Evolutionary conservation across 2,329 filamentous ascomycete species (phyloP), one percentile per base, ranked within the genome.

Genomic region (Biscogniauxia marginata): DNA sequence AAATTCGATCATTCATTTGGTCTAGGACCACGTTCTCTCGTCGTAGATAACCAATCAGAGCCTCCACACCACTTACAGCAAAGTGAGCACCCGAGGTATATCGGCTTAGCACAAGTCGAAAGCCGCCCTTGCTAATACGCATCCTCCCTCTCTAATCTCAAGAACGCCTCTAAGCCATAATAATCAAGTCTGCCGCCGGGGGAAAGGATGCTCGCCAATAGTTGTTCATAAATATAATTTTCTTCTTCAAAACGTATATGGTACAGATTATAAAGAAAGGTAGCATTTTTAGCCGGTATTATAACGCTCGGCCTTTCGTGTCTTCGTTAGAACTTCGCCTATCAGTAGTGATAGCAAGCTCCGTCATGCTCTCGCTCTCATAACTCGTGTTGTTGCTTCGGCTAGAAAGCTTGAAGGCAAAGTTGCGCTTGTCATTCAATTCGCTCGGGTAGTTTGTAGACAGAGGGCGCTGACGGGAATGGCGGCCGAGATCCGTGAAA

Each of bases 291-390:
- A 8, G 22, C 16, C 22, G 34, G 23, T 23, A 52, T 51, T 49
- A 55, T 47, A 44, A 48, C 6, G 46, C 18, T 18, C 50, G 50
- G 22, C 46, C 50, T 22, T 60, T 63, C 1, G 20, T n/a, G 1
- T 59, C 61, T 19, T 74, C 73, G 21, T 76, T 71, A 1, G 74
- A 76, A 44, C 61, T 67, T 1, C 74, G 70, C 20, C 73, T 67
- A 48, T 69, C 72, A 16, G 52, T 60, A 46, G 71, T 65, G 16
- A 60, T 71, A 3, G 79, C 76, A 21, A 83, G 67, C 61, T 81
- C 79, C 13, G 77, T 79, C 69, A 79, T 79, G 64, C 79, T 82
- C 60, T 83, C 80, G 49, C 71, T 79, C 58, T 80, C 79, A 52
- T 75, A 74, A 23, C 67, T 68, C 61, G 76, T 74, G 25, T 67